These are phyloP conservation scores for Cystobasidium onofrii DNA, from an alignment of 768 basidiomycete species.

Conservation along the genomic window DNA sequence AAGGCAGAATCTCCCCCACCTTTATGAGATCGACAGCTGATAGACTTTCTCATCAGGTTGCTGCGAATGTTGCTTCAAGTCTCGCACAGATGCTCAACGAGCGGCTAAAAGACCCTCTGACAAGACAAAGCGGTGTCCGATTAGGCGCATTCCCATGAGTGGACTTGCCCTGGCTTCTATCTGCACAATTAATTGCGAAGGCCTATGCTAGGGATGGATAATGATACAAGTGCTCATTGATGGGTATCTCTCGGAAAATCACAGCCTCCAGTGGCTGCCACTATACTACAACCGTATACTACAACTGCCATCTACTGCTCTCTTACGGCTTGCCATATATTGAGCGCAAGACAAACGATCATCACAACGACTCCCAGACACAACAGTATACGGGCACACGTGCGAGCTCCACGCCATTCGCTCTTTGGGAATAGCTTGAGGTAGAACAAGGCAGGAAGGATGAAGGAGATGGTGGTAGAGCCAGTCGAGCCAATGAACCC, in stretches of 20 bases:
- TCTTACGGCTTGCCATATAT: slow-evolving; percentile 7
- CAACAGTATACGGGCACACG: not conserved
- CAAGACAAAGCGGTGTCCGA: not conserved
- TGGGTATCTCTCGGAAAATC: not conserved
- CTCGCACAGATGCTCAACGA: not conserved
- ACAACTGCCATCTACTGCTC: not conserved
- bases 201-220: not conserved
- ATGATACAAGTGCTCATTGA: not conserved
- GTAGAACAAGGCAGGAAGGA: slow-evolving; percentile 46
- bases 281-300: too few species aligned
- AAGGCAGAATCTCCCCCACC: too few species aligned
- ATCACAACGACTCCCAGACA: slow-evolving; percentile 13
- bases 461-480: slow-evolving; percentile 93
- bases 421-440: slow-evolving; percentile 22
- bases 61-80: not conserved
- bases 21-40: too few species aligned
- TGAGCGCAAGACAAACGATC: slow-evolving; percentile 12
- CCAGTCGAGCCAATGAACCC: slow-evolving; percentile 96
- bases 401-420: slow-evolving; percentile 16
- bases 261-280: too few species aligned
- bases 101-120: not conserved
- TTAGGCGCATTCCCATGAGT: slow-evolving; percentile 21
- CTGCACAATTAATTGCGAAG: not conserved
- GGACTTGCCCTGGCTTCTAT: too few species aligned
- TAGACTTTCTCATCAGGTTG: not conserved